Conservation (phyloP, 1,139 yeast species). For the Diutina mesorugosa region DNA sequence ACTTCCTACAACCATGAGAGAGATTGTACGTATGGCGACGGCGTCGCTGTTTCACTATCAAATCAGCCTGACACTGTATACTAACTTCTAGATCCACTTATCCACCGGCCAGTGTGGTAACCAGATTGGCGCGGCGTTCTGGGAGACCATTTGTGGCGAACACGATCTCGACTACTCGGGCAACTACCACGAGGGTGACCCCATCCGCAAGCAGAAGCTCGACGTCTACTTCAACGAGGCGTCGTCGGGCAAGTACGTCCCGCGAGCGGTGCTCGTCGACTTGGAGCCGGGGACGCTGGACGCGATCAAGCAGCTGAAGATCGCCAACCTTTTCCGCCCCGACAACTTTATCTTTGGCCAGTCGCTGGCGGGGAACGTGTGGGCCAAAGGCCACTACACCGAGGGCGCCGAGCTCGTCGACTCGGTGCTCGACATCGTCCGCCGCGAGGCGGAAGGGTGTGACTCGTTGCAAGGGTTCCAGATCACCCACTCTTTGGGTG, state of each 20-base stretch:
- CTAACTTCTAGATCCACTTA: constrained; percentile 61
- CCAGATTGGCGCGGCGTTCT: constrained; percentile 96
- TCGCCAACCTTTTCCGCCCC: constrained; percentile 81
- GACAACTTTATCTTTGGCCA: constrained; percentile 84
- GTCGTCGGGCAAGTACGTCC: constrained; percentile 78
- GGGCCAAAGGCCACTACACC: constrained; percentile 96
- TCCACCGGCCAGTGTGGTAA: constrained; percentile 99
- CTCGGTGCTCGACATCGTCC: constrained; percentile 73
- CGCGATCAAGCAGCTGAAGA: constrained; percentile 60
- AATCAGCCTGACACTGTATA: constrained; percentile 4
- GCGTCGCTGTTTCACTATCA: background rate
- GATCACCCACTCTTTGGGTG: constrained; percentile 87
- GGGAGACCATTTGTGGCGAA: constrained; percentile 97
- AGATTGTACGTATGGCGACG: constrained; percentile 32
- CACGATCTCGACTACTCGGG: constrained; percentile 89
- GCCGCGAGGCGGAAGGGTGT: constrained; percentile 90
- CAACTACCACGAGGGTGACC: constrained; percentile 55
- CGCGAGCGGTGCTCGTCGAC: constrained; percentile 86
- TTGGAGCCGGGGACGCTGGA: constrained; percentile 92
- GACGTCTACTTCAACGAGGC: constrained; percentile 45
- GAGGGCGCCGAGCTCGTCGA: constrained; percentile 93
- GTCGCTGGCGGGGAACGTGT: constrained; percentile 86
- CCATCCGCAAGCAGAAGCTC: constrained; percentile 48
- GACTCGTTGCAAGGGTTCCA: constrained; percentile 93
- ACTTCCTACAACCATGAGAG: constrained; percentile 30